Evolutionary conservation across 1,139 yeast genomes (phyloP).

Genomic region (Zygoascus hellenicus): DNA sequence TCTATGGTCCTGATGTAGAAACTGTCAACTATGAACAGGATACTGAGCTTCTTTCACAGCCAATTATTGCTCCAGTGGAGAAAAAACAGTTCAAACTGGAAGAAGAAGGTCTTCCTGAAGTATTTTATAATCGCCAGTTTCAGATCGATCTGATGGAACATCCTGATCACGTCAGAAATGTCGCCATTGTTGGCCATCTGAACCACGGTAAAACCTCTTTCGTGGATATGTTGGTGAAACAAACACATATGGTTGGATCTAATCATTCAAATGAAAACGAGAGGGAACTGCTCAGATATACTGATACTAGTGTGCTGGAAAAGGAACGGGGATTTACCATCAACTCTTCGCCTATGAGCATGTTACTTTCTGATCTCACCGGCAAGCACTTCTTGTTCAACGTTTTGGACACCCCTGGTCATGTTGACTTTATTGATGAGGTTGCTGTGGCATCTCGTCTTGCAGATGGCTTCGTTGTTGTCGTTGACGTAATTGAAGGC

Average conservation of each 20-base stretch:
- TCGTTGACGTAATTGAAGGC: slow-evolving; percentile 86
- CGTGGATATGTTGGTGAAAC: slow-evolving; percentile 59
- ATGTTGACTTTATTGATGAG: slow-evolving; percentile 76
- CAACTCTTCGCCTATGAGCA: slow-evolving; percentile 55
- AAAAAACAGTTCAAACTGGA: slow-evolving; percentile 46
- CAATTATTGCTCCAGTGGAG: slow-evolving; percentile 56
- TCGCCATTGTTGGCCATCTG: slow-evolving; percentile 75
- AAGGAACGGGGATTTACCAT: slow-evolving; percentile 64
- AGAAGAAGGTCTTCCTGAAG: slow-evolving; percentile 49
- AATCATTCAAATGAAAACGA: slow-evolving; percentile 14
- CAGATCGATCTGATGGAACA: slow-evolving; percentile 45
- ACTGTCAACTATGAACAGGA: slow-evolving; percentile 55
- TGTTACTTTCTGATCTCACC: slow-evolving; percentile 52
- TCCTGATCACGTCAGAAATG: slow-evolving; percentile 67
- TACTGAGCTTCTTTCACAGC: slow-evolving; percentile 50
- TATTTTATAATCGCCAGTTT: slow-evolving; percentile 59
- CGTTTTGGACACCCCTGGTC: slow-evolving; percentile 87
- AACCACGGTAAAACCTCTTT: slow-evolving; percentile 88
- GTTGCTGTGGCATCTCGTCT: slow-evolving; percentile 50
- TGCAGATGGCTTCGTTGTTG: slow-evolving; percentile 61
- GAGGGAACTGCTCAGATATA: slow-evolving; percentile 49
- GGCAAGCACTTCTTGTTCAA: slow-evolving; percentile 57
- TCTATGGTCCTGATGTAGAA: slow-evolving; percentile 58
- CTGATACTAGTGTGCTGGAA: slow-evolving; percentile 69
- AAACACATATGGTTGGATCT: slow-evolving; percentile 47